Conservation (phyloP, 2,329 filamentous ascomycete species). For the Trichophaea hybrida region DNA sequence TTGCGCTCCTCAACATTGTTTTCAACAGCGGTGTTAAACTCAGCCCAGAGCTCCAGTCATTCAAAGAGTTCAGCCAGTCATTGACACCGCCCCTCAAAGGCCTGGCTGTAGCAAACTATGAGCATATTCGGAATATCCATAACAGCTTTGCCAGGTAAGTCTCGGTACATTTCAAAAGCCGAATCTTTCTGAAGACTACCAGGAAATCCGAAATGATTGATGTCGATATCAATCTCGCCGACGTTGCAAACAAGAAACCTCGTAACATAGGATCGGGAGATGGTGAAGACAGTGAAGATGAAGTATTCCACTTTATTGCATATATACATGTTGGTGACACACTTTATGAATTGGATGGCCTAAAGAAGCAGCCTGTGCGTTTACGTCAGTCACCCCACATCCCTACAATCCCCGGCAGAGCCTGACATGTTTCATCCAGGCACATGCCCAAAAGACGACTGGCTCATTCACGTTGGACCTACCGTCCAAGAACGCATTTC, state of each 20-base stretch:
- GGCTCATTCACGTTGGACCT: slow-evolving; percentile 50
- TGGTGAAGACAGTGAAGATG: slow-evolving; percentile 40
- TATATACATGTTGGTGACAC: slow-evolving; percentile 62
- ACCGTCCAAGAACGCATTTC: slow-evolving; percentile 55
- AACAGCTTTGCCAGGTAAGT: slow-evolving; percentile 67
- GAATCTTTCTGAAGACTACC: background rate
- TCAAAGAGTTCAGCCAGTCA: slow-evolving; percentile 56
- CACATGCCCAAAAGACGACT: slow-evolving; percentile 40
- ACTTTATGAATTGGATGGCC: slow-evolving; percentile 80
- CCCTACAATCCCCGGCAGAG: slow-evolving; percentile 17
- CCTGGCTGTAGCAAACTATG: slow-evolving; percentile 56
- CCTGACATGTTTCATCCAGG: slow-evolving; percentile 17
- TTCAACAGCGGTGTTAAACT: slow-evolving; percentile 65
- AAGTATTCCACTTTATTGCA: slow-evolving; percentile 74
- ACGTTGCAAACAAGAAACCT: slow-evolving; percentile 31
- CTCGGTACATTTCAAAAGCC: background rate
- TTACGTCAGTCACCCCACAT: slow-evolving; percentile 35
- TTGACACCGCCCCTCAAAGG: slow-evolving; percentile 63
- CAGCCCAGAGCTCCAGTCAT: slow-evolving; percentile 53
- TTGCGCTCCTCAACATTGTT: slow-evolving; percentile 81
- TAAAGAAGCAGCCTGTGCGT: slow-evolving; percentile 55
- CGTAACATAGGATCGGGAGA: slow-evolving; percentile 32
- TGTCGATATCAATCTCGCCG: slow-evolving; percentile 47
- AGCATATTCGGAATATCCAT: slow-evolving; percentile 65
- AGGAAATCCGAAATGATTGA: slow-evolving; percentile 22